Evolutionary conservation across 2,329 filamentous ascomycete species (phyloP), one percentile per base, ranked within the genome.

Genomic region (Pyrenophora tritici-repentis): DNA sequence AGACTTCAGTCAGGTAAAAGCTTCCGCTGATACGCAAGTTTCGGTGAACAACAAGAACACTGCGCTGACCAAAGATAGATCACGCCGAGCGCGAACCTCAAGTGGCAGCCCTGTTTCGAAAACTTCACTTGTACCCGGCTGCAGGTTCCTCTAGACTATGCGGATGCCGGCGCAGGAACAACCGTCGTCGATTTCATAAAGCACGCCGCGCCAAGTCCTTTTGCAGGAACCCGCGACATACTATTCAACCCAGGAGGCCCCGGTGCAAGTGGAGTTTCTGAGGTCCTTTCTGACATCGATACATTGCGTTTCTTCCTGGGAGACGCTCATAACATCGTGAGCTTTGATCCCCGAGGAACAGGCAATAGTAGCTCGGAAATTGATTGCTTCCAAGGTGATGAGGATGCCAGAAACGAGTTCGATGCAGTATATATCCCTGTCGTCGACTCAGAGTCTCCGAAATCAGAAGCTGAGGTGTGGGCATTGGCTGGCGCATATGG

Each of bases 101-200:
- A 35, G 6, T 35, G 33, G 33, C n/a, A 14, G 16, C 33, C 33
- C 6, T 35, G 33, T 16, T 35, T 35, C 33, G 33, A 33, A 32
- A 32, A 5, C 32, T 46, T 14, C 43, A 46, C 33, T 14, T 46
- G 43, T 20, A 38, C 43, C 6, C 37, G 29, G n/a, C 13, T 46
- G 35, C 36, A 35, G 4, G 43, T 46, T 12, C 43, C 43, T 8
- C 26, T 46, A 8, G 43, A 46, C 43, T 46, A 46, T 16, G 35
- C 14, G 17, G 20, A 46, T 8, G 7, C 17, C 16, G 39, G 26
- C 12, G 43, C 17, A 20, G 43, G 43, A 22, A 46, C 43, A 12
- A 46, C 26, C 10, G 14, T 29, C 26, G 13, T 46, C 4, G 35
- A 35, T 32, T 46, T 46, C 43, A 46, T 46, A 17, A 35, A 35